Evolutionary conservation across 1,284 basidiomycete species (phyloP).

Genomic region (Xerocomus alliaceus): DNA sequence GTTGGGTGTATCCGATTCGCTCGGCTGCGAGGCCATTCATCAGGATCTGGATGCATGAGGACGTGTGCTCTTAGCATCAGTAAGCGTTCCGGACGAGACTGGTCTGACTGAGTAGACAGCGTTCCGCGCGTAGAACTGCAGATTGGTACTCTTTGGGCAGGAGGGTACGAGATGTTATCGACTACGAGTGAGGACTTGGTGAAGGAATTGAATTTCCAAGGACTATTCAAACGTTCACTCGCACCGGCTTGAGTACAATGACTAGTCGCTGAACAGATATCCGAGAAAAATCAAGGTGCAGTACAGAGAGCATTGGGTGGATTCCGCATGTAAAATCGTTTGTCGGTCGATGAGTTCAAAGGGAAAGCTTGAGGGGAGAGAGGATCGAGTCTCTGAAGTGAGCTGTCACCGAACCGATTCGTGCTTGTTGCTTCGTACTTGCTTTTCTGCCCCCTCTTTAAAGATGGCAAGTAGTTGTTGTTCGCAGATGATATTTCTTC

Average conservation of each 20-base stretch:
- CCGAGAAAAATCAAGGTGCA: conserved; percentile 21
- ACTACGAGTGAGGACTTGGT: conserved; percentile 45
- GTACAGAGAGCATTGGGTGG: conserved; percentile 2
- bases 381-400: conserved; percentile 33
- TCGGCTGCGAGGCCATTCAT: conserved; percentile 56
- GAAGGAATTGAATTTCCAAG: conserved; percentile 36
- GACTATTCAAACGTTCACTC: conserved; percentile 14
- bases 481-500: neutral
- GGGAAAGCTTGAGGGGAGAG: conserved; percentile 46
- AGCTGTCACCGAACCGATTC: conserved; percentile 6
- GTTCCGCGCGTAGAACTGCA: conserved; percentile 55
- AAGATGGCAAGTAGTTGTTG: conserved; percentile 3
- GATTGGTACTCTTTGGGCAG: conserved; percentile 66
- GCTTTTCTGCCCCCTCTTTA: conserved; percentile 6
- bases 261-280: conserved; percentile 26
- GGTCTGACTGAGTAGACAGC: conserved; percentile 17
- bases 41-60: conserved; percentile 45
- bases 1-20: conserved; percentile 57
- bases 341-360: conserved; percentile 9
- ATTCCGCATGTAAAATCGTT: conserved; percentile 1
- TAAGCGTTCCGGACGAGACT: conserved; percentile 17
- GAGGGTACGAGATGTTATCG: conserved; percentile 56
- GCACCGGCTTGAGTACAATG: conserved; percentile 32
- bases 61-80: conserved; percentile 30
- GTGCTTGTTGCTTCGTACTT: conserved; percentile 6